Evolutionary conservation across 1,139 yeast genomes (phyloP).

Genomic region (Groenewaldozyma auringiensis): DNA sequence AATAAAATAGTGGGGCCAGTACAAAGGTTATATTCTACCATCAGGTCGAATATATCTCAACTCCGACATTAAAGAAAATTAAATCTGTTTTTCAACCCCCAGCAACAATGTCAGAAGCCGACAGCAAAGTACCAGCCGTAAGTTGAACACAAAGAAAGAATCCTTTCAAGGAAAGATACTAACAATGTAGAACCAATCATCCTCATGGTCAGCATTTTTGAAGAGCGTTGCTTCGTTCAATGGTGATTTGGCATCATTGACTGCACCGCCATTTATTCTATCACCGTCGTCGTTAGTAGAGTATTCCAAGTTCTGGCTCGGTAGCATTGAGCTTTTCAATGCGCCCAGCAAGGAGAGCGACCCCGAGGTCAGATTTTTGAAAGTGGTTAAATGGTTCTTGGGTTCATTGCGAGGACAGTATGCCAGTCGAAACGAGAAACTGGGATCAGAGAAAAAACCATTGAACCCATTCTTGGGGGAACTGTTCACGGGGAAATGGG

Average conservation of each 20-base stretch:
- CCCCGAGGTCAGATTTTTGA: slow-evolving; percentile 55
- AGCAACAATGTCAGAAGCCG: slow-evolving; percentile 6
- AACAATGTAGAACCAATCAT: slow-evolving; percentile 10
- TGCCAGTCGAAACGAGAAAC: slow-evolving; percentile 80
- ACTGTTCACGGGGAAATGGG: slow-evolving; percentile 82
- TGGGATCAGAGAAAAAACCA: slow-evolving; percentile 94
- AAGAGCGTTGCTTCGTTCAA: slow-evolving; percentile 89
- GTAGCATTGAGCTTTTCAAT: slow-evolving; percentile 74
- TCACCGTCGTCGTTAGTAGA: slow-evolving; percentile 86
- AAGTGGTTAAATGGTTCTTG: slow-evolving; percentile 85
- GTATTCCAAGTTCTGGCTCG: slow-evolving; percentile 78
- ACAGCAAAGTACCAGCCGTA: slow-evolving; percentile 16
- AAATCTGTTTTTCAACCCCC: too few species aligned
- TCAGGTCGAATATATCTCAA: too few species aligned
- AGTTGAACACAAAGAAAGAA: too few species aligned
- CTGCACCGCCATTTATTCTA: slow-evolving; percentile 97
- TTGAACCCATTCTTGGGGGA: slow-evolving; percentile 93
- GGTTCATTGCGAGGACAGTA: slow-evolving; percentile 89
- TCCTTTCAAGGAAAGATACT: not conserved
- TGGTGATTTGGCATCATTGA: slow-evolving; percentile 86
- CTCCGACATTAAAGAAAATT: too few species aligned
- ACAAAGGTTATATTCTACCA: too few species aligned
- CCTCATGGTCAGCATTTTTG: slow-evolving; percentile 42
- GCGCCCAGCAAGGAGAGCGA: slow-evolving; percentile 50
- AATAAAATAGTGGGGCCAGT: too few species aligned